Evolutionary conservation across 495 filamentous ascomycete species (phyloP), one percentile per base, ranked within the genome.

Genomic region (Evernia prunastri): DNA sequence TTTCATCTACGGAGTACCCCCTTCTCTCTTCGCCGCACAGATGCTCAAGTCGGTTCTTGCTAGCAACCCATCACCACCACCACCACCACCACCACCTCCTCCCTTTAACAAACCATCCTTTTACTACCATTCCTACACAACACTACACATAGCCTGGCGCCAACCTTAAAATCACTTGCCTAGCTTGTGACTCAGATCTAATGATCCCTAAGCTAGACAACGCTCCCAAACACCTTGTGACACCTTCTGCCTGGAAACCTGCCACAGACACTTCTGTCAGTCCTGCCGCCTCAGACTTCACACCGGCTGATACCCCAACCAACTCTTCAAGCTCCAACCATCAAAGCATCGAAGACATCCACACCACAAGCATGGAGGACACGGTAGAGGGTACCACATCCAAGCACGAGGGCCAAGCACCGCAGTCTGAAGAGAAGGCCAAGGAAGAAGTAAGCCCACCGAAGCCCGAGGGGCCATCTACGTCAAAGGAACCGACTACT

Each of bases 201-300:
- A 64, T 64, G 62, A 35, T 45, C 29, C 33, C 31, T 10, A 49
- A 64, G 35, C 56, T 57, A 31, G 33, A 37, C 17, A 20, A 29
- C 27, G 29, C 42, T 25, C 42, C 33, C 33, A 49, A 59, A 64
- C 42, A 64, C 31, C n/a, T 35, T 25, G n/a, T 20, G 1, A 39
- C 56, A 20, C 39, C 56, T 25, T 49, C 62, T 18, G 17, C 47
- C 31, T 36, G n/a, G 42, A 64, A 58, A 42, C 57, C 39, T 39
- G 31, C 63, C 35, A 65, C 42, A 29, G 45, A 65, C 43, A 31
- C 54, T 23, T 54, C 66, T 11, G 47, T 47, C 25, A 59, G 23
- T 53, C 37, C 65, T 36, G 59, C 66, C 20, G 39, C 58, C 25
- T 53, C 67, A 29, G 39, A 67, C 33, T 69, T 64, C 27, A 69